Evolutionary conservation across 2,329 filamentous ascomycete genomes (phyloP), one percentile per base, ranked within the genome.

Genomic region (Aspergillus carbonarius): DNA sequence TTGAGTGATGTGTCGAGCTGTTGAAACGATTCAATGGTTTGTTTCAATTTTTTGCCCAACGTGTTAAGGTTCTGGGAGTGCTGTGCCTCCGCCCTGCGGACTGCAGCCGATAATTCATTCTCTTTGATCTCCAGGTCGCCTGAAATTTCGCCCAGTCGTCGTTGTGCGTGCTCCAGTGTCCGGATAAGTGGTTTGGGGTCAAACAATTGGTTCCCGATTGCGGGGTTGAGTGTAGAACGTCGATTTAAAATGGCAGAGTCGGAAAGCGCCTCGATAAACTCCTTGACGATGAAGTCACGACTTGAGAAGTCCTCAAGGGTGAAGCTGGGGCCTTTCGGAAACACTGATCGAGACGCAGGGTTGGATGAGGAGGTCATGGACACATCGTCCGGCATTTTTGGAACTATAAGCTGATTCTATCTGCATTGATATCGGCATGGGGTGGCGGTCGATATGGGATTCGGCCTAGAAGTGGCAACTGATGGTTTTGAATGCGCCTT

Each of bases 121-220:
- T 99, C 95, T 63, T 88, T 89, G 68, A 89, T 86, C 72, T 96
- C 92, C 5, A 99, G 82, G 71, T 98, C 92, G 57, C 95, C 92
- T 5, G 81, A 81, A 35, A 83, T 74, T 53, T 83, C 81, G 44
- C 77, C 74, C 30, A 83, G 72, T n/a, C 79, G 78, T 40, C 74
- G 72, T 55, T 82, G 78, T 46, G 87, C 87, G 73, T 86, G 81
- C 73, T 99, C 95, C 74, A 99, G 99, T 1, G 92, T 93, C 60
- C 95, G 88, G 69, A 99, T 99, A 67, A 99, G 82, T 32, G 95
- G 96, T 77, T 99, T 99, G 0, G 95, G 92, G 70, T 99, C 95
- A 78, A 99, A 99, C 81, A 82, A 61, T 79, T 81, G 63, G 55
- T 73, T 76, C 57, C 67, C 74, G 61, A 37, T 69, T 39, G 65